Evolutionary conservation across 2,329 filamentous ascomycete genomes (phyloP).

Genomic region (Pyricularia sp.): DNA sequence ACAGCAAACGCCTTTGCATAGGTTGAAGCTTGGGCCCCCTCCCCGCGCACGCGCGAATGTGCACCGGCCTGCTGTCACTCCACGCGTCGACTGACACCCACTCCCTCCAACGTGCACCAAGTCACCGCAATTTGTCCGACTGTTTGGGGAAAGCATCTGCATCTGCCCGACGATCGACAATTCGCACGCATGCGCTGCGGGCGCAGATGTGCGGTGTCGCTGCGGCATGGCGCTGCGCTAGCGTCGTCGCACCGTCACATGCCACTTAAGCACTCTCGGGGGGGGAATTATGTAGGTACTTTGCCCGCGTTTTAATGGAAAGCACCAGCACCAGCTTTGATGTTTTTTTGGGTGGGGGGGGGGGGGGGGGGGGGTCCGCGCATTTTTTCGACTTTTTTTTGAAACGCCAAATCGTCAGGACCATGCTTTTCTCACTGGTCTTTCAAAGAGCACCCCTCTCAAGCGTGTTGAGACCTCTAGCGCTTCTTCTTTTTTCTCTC

Average conservation of each 20-base stretch:
- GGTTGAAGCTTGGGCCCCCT: background rate
- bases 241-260: background rate
- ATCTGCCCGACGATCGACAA: background rate
- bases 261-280: background rate
- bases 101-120: background rate
- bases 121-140: background rate
- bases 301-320: no score
- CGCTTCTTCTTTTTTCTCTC: background rate
- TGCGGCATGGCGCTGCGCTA: background rate
- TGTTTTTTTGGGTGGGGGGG: no score
- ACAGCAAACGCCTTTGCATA: background rate
- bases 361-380: no score
- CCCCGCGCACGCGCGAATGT: background rate
- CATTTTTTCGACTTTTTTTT: background rate
- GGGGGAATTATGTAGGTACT: no score
- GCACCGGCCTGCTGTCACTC: background rate
- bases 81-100: background rate
- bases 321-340: no score
- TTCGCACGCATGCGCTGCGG: background rate
- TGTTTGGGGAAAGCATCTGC: background rate
- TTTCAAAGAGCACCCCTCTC: background rate
- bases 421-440: background rate
- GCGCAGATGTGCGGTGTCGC: background rate
- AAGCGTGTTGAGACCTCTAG: background rate
- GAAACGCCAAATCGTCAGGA: background rate